A percentile compares a stretch with the other conserved stretches of the same genome.
Evolutionary conservation across 1,284 basidiomycete species (phyloP).

Genomic region (Sutorius eximius): DNA sequence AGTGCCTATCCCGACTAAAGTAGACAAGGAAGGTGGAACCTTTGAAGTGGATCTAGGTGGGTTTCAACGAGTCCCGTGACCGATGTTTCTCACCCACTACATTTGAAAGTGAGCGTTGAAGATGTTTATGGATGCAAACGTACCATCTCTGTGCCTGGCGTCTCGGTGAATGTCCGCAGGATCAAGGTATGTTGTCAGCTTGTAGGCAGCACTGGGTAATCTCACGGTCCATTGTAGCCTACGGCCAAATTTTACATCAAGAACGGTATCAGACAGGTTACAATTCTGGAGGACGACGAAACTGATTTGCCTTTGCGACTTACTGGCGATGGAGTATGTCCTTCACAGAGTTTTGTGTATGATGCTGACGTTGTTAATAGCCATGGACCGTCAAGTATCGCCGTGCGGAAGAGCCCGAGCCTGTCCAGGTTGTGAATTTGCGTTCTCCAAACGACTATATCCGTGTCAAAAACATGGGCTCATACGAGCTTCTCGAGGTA

Average conservation of each 20-base stretch:
- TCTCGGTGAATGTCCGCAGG: conserved; percentile 88
- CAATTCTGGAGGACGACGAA: conserved; percentile 76
- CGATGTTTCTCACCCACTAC: not conserved
- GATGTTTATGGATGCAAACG: conserved; percentile 89
- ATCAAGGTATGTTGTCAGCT: conserved; percentile 56
- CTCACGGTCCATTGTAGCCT: conserved; percentile 49
- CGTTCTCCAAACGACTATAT: conserved; percentile 72
- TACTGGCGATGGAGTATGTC: conserved; percentile 81
- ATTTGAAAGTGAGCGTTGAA: conserved; percentile 69
- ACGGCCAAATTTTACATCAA: conserved; percentile 84
- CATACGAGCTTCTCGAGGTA: conserved; percentile 76
- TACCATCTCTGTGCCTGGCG: conserved; percentile 71
- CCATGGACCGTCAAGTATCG: conserved; percentile 86
- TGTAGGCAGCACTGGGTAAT: not conserved
- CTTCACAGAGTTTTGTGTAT: conserved; percentile 5
- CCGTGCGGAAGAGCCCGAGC: conserved; percentile 49
- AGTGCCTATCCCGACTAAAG: conserved; percentile 64
- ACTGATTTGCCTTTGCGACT: conserved; percentile 77
- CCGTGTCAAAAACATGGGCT: conserved; percentile 66
- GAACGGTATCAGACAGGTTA: conserved; percentile 52
- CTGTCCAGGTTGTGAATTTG: conserved; percentile 48
- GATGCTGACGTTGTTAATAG: conserved; percentile 38
- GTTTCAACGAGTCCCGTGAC: conserved; percentile 17
- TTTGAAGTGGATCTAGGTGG: conserved; percentile 81
- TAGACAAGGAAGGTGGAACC: conserved; percentile 70